These are phyloP conservation scores for Collybia sp. DNA, from an alignment of 768 basidiomycete species.

Conservation along the genomic window DNA sequence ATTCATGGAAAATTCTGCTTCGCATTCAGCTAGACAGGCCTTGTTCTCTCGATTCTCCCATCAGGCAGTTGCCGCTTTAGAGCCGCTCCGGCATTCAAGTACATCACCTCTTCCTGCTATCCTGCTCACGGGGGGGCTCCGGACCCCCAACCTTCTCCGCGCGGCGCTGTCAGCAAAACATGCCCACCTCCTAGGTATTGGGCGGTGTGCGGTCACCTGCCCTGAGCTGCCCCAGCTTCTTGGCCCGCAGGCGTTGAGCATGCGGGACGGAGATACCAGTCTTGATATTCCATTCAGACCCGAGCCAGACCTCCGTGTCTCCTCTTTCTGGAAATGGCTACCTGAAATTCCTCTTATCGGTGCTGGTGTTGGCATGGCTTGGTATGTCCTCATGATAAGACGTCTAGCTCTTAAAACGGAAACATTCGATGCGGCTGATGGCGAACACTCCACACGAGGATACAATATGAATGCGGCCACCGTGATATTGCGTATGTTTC, in stretches of 20 bases:
- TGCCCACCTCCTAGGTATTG: slow-evolving; percentile 76
- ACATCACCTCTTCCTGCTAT: slow-evolving; percentile 45
- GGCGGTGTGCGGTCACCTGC: slow-evolving; percentile 55
- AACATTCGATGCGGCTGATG: neutral
- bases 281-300: slow-evolving; percentile 3
- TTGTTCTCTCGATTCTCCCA: slow-evolving; percentile 70
- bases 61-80: slow-evolving; percentile 42
- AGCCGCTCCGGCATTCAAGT: slow-evolving; percentile 19
- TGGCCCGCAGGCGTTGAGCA: slow-evolving; percentile 9
- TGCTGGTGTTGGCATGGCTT: slow-evolving; percentile 56
- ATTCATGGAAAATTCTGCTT: slow-evolving; percentile 28
- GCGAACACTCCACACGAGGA: no score
- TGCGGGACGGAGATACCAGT: neutral
- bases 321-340: slow-evolving; percentile 23
- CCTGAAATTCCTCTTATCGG: slow-evolving; percentile 58
- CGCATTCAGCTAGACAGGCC: slow-evolving; percentile 43
- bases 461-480: neutral
- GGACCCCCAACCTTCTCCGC: slow-evolving; percentile 50
- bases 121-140: slow-evolving; percentile 79
- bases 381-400: slow-evolving; percentile 63
- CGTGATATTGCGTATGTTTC: no score
- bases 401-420: slow-evolving; percentile 27
- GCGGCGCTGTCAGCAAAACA: slow-evolving; percentile 48
- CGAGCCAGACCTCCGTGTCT: slow-evolving; percentile 2
- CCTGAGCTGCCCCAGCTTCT: slow-evolving; percentile 54